These are phyloP conservation scores for Talaromyces sp. DNA, from an alignment of 2,329 filamentous ascomycete species.

Conservation along the genomic window DNA sequence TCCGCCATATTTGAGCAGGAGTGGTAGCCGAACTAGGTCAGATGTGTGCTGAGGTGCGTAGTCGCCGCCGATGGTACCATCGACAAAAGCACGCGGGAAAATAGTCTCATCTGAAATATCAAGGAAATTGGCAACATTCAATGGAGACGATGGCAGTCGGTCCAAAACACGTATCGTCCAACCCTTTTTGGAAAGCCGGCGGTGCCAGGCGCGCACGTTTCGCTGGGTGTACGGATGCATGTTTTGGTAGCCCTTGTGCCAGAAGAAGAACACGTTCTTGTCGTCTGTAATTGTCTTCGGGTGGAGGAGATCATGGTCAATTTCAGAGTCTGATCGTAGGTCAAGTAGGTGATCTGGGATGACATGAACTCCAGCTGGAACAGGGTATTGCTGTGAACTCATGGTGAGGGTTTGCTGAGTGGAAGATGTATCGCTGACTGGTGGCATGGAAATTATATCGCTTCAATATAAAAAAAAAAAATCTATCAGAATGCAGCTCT, in stretches of 20 bases:
- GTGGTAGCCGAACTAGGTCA: slow-evolving; percentile 54
- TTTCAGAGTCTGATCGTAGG: slow-evolving; percentile 40
- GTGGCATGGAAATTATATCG: background rate
- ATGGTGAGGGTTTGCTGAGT: background rate
- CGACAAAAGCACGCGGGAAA: slow-evolving; percentile 48
- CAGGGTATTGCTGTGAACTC: slow-evolving; percentile 7
- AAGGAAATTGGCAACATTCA: slow-evolving; percentile 47
- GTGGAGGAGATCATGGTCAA: slow-evolving; percentile 40
- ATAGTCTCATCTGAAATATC: slow-evolving; percentile 37
- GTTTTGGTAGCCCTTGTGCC: slow-evolving; percentile 46
- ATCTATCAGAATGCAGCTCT: background rate
- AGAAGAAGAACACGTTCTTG: slow-evolving; percentile 57
- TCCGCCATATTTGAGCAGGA: slow-evolving; percentile 53
- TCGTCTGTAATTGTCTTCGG: slow-evolving; percentile 35
- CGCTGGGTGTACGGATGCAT: slow-evolving; percentile 51
- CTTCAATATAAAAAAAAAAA: background rate
- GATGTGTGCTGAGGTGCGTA: slow-evolving; percentile 52
- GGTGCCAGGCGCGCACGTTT: slow-evolving; percentile 50
- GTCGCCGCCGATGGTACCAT: slow-evolving; percentile 45
- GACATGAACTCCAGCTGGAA: slow-evolving; percentile 36
- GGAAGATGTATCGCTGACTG: background rate
- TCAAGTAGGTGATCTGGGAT: slow-evolving; percentile 41
- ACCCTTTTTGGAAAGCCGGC: slow-evolving; percentile 46
- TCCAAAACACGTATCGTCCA: slow-evolving; percentile 53
- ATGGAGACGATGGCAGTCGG: slow-evolving; percentile 37